A percentile compares a stretch with the other conserved stretches of the same genome.
Conservation (phyloP, 495 filamentous ascomycete species). For the Podospora fimiseda region DNA sequence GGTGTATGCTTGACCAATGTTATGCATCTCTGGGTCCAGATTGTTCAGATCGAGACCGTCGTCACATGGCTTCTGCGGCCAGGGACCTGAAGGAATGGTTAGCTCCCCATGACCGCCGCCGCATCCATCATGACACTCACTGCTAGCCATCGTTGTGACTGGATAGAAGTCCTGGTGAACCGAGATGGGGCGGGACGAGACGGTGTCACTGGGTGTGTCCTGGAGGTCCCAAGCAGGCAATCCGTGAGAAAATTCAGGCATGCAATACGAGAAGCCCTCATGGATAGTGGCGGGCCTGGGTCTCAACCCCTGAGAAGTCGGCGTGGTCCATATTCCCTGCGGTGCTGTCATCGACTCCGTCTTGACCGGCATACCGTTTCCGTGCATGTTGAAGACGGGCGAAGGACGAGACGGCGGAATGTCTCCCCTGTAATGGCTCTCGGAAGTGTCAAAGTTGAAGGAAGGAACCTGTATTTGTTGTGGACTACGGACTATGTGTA, state of each 20-base stretch:
- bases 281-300: conserved; percentile 52
- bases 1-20: conserved; percentile 50
- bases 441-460: conserved; percentile 34
- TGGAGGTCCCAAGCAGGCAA: conserved; percentile 51
- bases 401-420: conserved; percentile 30
- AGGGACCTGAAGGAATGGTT: conserved; percentile 37
- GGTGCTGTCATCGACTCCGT: conserved; percentile 33
- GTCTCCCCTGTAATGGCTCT: conserved; percentile 35
- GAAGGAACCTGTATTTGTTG: conserved; percentile 39
- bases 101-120: conserved; percentile 21
- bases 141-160: conserved; percentile 40
- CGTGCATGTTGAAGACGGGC: conserved; percentile 37
- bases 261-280: conserved; percentile 53
- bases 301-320: conserved; percentile 36
- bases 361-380: conserved; percentile 31
- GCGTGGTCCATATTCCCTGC: conserved; percentile 40
- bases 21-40: conserved; percentile 42
- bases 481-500: conserved; percentile 30
- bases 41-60: conserved; percentile 41
- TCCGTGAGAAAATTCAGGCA: conserved; percentile 43
- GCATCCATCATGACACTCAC: conserved; percentile 32
- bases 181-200: conserved; percentile 44
- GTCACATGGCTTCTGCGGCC: conserved; percentile 46
- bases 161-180: conserved; percentile 51
- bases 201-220: conserved; percentile 40